These are phyloP conservation scores for Inosperma sp. DNA, from an alignment of 768 basidiomycete genomes.

Conservation along the genomic window DNA sequence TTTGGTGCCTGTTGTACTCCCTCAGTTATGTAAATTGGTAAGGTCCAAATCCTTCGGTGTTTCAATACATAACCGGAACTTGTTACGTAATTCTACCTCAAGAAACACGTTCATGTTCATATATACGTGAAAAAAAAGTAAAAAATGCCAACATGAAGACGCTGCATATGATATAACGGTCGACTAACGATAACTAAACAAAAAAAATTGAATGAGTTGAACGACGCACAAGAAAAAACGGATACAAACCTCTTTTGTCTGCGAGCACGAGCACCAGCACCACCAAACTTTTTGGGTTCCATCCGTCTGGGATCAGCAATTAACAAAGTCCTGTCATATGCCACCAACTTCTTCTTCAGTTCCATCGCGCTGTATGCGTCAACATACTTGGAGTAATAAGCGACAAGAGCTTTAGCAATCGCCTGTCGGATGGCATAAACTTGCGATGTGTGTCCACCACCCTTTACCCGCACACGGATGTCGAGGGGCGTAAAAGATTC, in stretches of 20 bases:
- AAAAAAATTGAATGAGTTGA: slow-evolving; percentile 2
- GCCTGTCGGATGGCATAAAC: slow-evolving; percentile 99
- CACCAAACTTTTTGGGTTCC: slow-evolving; percentile 99
- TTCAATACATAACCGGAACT: no score
- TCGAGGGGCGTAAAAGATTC: slow-evolving; percentile 84
- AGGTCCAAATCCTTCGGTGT: no score
- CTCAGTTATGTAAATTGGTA: no score
- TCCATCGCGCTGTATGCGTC: slow-evolving; percentile 97
- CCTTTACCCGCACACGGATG: slow-evolving; percentile 96
- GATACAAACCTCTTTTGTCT: slow-evolving; percentile 86
- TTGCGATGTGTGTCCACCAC: slow-evolving; percentile 99
- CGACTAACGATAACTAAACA: slow-evolving; percentile 72
- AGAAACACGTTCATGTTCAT: no score
- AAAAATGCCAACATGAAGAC: no score
- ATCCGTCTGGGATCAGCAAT: slow-evolving; percentile 95
- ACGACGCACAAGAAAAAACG: neutral
- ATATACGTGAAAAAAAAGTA: no score
- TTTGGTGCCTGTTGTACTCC: no score
- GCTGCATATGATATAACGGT: slow-evolving; percentile 10
- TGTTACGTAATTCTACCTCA: no score
- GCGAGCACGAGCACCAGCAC: slow-evolving; percentile 95
- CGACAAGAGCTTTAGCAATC: slow-evolving; percentile 95
- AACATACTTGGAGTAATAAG: slow-evolving; percentile 98
- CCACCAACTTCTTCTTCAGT: slow-evolving; percentile 95
- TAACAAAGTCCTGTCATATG: slow-evolving; percentile 87